Evolutionary conservation across 495 filamentous ascomycete genomes (phyloP), one percentile per base, ranked within the genome.

Genomic region (Lasiosphaeria hispida): DNA sequence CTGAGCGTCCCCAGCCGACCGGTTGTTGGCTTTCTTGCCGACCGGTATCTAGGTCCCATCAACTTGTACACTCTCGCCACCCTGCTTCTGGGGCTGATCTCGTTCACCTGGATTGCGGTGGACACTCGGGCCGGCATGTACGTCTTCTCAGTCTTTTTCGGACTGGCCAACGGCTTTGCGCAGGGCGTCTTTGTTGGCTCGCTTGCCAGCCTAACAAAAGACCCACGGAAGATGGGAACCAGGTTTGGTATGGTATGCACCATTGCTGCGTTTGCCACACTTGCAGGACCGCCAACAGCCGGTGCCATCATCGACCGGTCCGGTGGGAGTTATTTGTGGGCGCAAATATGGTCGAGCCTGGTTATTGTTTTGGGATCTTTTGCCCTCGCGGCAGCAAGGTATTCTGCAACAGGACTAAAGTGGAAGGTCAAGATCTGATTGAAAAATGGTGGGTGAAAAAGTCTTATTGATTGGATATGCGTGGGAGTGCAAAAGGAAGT

Each of bases 181-280:
- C 74, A 77, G 59, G 72, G 73, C 10, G 59, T 72, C 9, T 77
- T 71, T 56, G 63, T 63, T 15, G 63, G 69, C 33, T 66, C 71
- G 15, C 60, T 79, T 17, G 72, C 73, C 2, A 73, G 72, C 44
- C 33, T 78, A 50, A 76, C 70, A 10, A 65, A 59, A 39, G 68
- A 78, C 50, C 73, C 68, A 1, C 49, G 64, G 15, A 74, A 73
- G 64, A 74, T 77, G 73, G 75, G 76, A 3, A 75, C 67, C 0
- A 42, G 75, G 14, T 77, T 75, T 48, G 76, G 76, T 35, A 77
- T 78, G 75, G 70, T 74, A 13, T 75, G 70, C 33, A 77, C 72
- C 3, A 64, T 74, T 35, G 54, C 64, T 4, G 71, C 65, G 6
- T 74, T 76, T 48, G 73, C 74, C 4, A 72, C 72, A 14, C 63